These are phyloP conservation scores for Adenanthera pavonina DNA, from an alignment of 306 rosid genomes.

Conservation along the genomic window DNA sequence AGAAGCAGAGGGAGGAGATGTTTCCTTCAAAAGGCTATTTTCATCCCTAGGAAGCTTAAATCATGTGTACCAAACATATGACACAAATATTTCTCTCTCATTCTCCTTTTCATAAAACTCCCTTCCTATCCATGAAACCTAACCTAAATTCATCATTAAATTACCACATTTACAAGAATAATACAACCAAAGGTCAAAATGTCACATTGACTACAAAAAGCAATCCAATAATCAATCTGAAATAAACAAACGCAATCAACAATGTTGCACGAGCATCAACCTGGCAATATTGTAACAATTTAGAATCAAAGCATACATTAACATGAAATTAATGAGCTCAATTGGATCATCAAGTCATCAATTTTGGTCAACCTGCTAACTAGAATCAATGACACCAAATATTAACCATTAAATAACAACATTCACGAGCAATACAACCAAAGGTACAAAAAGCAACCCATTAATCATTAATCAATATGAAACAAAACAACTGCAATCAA, in stretches of 20 bases:
- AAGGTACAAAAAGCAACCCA: not conserved
- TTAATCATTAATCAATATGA: not conserved
- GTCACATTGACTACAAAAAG: not conserved
- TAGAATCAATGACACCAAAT: not conserved
- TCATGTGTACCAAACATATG: too few relatives aligned
- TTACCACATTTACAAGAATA: not conserved
- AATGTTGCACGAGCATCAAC: conserved; percentile 4
- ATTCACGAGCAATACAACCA: not conserved
- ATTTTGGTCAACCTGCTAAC: not conserved
- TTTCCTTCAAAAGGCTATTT: too few relatives aligned
- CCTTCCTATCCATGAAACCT: too few relatives aligned
- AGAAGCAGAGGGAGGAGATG: too few relatives aligned
- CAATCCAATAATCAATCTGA: not conserved
- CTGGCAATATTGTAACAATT: not conserved
- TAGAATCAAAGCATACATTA: not conserved
- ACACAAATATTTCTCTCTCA: too few relatives aligned
- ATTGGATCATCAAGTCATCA: not conserved
- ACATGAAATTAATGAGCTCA: not conserved
- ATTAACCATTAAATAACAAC: not conserved
- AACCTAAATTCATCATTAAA: not conserved
- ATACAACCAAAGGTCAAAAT: not conserved
- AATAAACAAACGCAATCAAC: not conserved
- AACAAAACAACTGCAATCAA: not conserved
- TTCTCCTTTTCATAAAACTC: too few relatives aligned
- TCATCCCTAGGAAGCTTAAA: too few relatives aligned